Percentiles rank a stretch among this genome's conserved stretches.
phyloP scores from a whole-genome alignment of 2,329 filamentous ascomycete genomes.

The Pestalotiopsis sp. region DNA sequence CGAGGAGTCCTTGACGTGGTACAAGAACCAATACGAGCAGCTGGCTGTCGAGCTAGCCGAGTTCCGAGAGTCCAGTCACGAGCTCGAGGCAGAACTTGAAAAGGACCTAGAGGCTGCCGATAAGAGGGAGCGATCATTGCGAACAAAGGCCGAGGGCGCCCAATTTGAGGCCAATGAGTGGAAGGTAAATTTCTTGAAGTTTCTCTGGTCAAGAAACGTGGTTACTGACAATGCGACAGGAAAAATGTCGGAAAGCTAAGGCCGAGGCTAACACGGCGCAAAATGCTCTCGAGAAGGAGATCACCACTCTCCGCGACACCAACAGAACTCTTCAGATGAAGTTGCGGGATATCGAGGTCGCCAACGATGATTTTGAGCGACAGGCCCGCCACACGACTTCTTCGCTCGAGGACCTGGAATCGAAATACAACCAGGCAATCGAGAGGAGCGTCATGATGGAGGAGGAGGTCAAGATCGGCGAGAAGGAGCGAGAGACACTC shows the following conservation, averaged over 20 bases:
- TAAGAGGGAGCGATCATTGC: constrained; percentile 83
- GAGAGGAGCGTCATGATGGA: constrained; percentile 92
- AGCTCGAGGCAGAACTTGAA: constrained; percentile 91
- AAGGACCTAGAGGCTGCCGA: constrained; percentile 95
- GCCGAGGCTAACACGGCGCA: constrained; percentile 83
- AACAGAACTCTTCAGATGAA: constrained; percentile 81
- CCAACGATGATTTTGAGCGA: constrained; percentile 97
- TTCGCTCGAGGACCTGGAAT: constrained; percentile 94
- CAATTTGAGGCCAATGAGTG: constrained; percentile 95
- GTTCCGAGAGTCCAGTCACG: constrained; percentile 91
- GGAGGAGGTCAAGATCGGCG: constrained; percentile 87
- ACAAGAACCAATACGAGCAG: constrained; percentile 94
- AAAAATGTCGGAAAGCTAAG: constrained; percentile 96
- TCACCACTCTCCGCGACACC: constrained; percentile 84
- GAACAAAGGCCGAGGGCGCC: constrained; percentile 83
- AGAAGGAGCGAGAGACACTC: constrained; percentile 86
- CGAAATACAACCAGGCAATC: constrained; percentile 93
- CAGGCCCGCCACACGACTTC: constrained; percentile 95
- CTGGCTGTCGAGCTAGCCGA: constrained; percentile 90
- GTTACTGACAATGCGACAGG: constrained; percentile 48
- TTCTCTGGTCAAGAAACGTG: not conserved
- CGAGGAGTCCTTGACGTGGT: constrained; percentile 86
- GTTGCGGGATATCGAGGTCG: constrained; percentile 93
- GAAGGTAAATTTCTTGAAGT: constrained; percentile 68
- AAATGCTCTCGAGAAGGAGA: constrained; percentile 88